Percentiles rank a stretch among this genome's conserved stretches.
Evolutionary conservation across 805 yeast genomes (phyloP).

Genomic region (Lachancea waltii): DNA sequence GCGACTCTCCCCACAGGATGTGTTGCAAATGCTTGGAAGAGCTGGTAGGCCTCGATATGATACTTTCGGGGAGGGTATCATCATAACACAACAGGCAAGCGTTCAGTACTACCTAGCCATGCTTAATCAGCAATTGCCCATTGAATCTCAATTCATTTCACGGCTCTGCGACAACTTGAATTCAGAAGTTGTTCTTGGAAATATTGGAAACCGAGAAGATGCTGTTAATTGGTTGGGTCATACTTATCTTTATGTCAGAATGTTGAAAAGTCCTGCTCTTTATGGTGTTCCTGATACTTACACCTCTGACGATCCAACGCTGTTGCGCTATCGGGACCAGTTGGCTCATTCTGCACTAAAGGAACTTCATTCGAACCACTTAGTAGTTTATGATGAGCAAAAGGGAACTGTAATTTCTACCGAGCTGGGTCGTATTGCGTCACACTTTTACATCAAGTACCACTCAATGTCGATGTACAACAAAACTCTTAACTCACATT

Average conservation of each 20-base stretch:
- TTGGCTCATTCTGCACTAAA: slow-evolving; percentile 71
- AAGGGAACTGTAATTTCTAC: slow-evolving; percentile 48
- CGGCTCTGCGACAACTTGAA: slow-evolving; percentile 68
- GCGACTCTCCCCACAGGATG: slow-evolving; percentile 90
- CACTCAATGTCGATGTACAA: slow-evolving; percentile 65
- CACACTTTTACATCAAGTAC: slow-evolving; percentile 77
- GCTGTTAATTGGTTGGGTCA: slow-evolving; percentile 77
- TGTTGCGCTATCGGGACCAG: slow-evolving; percentile 53
- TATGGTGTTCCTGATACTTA: slow-evolving; percentile 67
- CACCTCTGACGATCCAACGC: slow-evolving; percentile 43
- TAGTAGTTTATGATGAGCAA: slow-evolving; percentile 51
- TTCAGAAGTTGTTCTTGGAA: slow-evolving; percentile 80
- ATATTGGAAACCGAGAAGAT: slow-evolving; percentile 51
- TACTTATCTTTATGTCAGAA: slow-evolving; percentile 73
- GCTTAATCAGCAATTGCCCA: slow-evolving; percentile 86
- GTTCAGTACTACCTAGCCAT: slow-evolving; percentile 84
- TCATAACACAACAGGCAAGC: slow-evolving; percentile 81
- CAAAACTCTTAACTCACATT: slow-evolving; percentile 54
- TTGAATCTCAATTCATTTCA: slow-evolving; percentile 78
- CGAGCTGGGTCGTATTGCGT: slow-evolving; percentile 76
- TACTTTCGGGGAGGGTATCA: slow-evolving; percentile 86
- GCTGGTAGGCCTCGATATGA: slow-evolving; percentile 97
- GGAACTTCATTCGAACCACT: slow-evolving; percentile 47
- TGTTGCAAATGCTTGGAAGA: slow-evolving; percentile 94
- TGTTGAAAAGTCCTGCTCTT: slow-evolving; percentile 62